These are phyloP conservation scores for Trypanosoma avium DNA, from an alignment of 208 protist genomes.

Conservation along the genomic window DNA sequence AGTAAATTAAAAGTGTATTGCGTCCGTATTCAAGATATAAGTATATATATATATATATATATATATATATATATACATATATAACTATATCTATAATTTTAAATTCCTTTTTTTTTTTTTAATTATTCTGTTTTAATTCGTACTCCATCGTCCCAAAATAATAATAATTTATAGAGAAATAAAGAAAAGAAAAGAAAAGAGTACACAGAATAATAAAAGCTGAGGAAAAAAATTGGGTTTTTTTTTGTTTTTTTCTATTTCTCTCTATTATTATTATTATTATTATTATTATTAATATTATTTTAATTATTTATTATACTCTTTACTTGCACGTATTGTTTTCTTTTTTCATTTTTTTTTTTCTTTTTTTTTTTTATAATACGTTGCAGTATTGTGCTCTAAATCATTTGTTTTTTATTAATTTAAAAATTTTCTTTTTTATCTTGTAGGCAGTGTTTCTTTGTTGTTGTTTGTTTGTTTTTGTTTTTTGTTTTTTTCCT, in stretches of 20 bases:
- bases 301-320: background rate
- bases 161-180: too few species aligned
- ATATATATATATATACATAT: background rate
- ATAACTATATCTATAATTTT: background rate
- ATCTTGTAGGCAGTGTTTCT: background rate
- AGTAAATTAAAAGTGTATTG: too few species aligned
- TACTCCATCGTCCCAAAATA: background rate
- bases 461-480: background rate
- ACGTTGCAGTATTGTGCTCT: too few species aligned
- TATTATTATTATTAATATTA: background rate
- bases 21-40: background rate
- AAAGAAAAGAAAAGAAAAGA: too few species aligned
- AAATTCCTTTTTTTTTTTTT: background rate
- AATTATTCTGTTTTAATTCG: background rate
- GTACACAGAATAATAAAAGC: too few species aligned
- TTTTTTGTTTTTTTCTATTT: background rate
- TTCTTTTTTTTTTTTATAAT: constrained; percentile 1
- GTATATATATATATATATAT: background rate
- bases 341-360: too few species aligned
- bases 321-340: too few species aligned
- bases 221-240: background rate
- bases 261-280: background rate
- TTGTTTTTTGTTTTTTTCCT: background rate
- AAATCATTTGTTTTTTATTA: background rate
- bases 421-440: background rate